Evolutionary conservation across 1,284 basidiomycete genomes (phyloP).

Genomic region (Fomitopsis pinicola): DNA sequence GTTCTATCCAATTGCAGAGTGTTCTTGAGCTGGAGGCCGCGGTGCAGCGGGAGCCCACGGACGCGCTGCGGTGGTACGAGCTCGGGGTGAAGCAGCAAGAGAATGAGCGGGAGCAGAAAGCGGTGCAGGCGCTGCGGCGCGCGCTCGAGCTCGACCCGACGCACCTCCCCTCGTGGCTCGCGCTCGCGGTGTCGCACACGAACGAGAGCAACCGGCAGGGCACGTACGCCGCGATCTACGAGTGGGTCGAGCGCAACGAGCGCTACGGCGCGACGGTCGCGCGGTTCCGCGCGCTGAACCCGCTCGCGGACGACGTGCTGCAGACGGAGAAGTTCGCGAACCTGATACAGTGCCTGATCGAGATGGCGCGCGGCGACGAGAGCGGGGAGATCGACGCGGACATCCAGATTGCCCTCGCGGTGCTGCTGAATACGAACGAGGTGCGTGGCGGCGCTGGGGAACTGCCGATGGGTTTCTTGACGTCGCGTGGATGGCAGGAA

Average conservation of each 20-base stretch:
- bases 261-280: slow-evolving; percentile 50
- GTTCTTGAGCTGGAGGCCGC: slow-evolving; percentile 88
- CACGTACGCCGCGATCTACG: slow-evolving; percentile 76
- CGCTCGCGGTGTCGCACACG: slow-evolving; percentile 87
- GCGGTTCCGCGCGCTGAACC: slow-evolving; percentile 33
- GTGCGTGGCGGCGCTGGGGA: slow-evolving; percentile 32
- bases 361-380: slow-evolving; percentile 55
- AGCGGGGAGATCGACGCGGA: slow-evolving; percentile 81
- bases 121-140: slow-evolving; percentile 81
- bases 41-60: slow-evolving; percentile 75
- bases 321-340: slow-evolving; percentile 42
- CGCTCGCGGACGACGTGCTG: slow-evolving; percentile 27
- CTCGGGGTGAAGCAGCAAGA: slow-evolving; percentile 98
- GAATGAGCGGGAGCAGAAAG: slow-evolving; percentile 92
- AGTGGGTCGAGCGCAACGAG: slow-evolving; percentile 72
- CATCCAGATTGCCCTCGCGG: slow-evolving; percentile 92
- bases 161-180: slow-evolving; percentile 83
- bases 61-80: slow-evolving; percentile 82
- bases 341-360: slow-evolving; percentile 61
- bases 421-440: slow-evolving; percentile 90
- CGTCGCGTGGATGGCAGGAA: slow-evolving; percentile 47
- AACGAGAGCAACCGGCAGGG: slow-evolving; percentile 81
- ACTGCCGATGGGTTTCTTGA: not conserved
- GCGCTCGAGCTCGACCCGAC: slow-evolving; percentile 80
- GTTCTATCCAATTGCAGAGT: slow-evolving; percentile 42